Base-by-base conservation (phyloP, 2,329 filamentous ascomycete genomes). In the Sordariomycetes sp. region DNA sequence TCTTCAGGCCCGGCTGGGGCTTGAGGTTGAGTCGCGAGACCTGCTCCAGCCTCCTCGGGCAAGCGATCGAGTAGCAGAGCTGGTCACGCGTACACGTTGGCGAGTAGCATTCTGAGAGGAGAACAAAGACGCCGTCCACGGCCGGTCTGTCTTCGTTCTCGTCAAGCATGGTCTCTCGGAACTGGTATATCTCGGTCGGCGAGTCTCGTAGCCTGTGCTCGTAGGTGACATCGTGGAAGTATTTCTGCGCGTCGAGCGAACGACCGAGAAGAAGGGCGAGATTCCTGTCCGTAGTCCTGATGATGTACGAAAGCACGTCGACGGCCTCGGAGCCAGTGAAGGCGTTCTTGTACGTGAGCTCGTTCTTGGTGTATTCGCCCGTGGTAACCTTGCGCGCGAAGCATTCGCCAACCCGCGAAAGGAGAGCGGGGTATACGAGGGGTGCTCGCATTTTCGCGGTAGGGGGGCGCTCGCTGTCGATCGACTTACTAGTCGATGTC, bases 211-310 rank as follows among this genome's bases (percentile, higher is more conserved):
- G 76, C 54, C 94, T 84, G 72, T 99, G 94, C 66, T 97, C 93
- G 72, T 99, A 99, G 0, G 93, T 97, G 55, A 97, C 94, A 78
- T 99, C 94, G 75, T 99, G 94, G 70, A 99, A 99, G 75, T 96
- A 97, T 70, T 97, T 97, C 69, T 99, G 94, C 25, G 94, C 94
- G 73, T 99, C 94, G 61, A 99, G 76, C 50, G 94, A 91, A 68
- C 94, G 84, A 61, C 94, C 94, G 18, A 99, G 78, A 11, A 99
- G 82, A 54, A 99, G 77, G 12, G 94, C 94, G 61, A 99, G 77
- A 69, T 99, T 99, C 60, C 94, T 85, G 72, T 99, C 94, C 0
- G 90, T 96, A 1, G 94, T 99, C 68, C 95, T 88, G 71, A 99
- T 97, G 64, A 99, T 97, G 68, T 95, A 96, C 1, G 90, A 90